A percentile compares a stretch with the other conserved stretches of the same genome.
Conservation (phyloP, 768 basidiomycete genomes). For the Asterophora parasitica region DNA sequence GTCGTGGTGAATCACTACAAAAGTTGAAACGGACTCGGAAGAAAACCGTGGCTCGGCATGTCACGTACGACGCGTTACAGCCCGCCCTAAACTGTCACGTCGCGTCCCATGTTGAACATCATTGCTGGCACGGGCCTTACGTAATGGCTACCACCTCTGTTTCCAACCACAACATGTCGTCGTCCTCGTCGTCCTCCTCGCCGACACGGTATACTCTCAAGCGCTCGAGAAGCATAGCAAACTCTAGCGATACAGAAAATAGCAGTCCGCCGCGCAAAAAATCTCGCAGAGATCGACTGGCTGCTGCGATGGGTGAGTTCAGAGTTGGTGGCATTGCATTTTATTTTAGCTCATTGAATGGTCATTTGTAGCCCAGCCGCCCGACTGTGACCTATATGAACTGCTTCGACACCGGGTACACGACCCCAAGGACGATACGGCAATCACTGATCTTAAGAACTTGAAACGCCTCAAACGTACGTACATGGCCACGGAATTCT, state of each 20-base stretch:
- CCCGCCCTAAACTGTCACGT: too few relatives aligned
- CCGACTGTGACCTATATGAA: slow-evolving; percentile 17
- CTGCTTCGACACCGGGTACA: slow-evolving; percentile 14
- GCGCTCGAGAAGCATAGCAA: slow-evolving; percentile 4
- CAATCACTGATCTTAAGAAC: slow-evolving; percentile 15
- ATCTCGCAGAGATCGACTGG: slow-evolving; percentile 10
- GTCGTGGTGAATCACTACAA: slow-evolving; percentile 19
- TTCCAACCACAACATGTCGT: slow-evolving; percentile 6
- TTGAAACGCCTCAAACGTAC: slow-evolving; percentile 15
- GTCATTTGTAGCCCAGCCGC: not conserved
- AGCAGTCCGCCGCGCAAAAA: slow-evolving; percentile 17
- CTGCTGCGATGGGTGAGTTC: slow-evolving; percentile 9
- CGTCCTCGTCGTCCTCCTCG: slow-evolving; percentile 10
- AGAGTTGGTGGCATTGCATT: not conserved
- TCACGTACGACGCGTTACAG: too few relatives aligned
- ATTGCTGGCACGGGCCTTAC: slow-evolving; percentile 4
- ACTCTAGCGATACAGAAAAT: slow-evolving; percentile 20
- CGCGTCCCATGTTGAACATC: not conserved
- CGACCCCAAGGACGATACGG: slow-evolving; percentile 11
- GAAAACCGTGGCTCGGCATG: too few relatives aligned
- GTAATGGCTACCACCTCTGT: not conserved
- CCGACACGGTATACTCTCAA: slow-evolving; percentile 10
- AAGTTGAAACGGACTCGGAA: too few relatives aligned
- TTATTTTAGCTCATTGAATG: not conserved
- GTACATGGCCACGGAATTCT: not conserved